phyloP scores from a whole-genome alignment of 768 basidiomycete genomes.

The Pleurotus ostreatus region DNA sequence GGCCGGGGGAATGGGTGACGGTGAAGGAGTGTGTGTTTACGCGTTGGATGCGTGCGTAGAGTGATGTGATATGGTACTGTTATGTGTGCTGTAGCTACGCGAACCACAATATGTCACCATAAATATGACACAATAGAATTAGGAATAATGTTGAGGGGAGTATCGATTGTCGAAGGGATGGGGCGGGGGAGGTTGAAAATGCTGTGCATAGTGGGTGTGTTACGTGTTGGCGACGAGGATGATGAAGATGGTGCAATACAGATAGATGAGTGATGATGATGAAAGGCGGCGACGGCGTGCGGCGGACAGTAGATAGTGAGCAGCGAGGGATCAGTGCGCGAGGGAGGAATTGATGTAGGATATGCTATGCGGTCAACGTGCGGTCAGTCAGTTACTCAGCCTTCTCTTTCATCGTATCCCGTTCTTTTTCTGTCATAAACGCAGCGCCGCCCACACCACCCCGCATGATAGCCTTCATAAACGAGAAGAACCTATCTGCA shows the following conservation, averaged over 20 bases:
- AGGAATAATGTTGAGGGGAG: background rate
- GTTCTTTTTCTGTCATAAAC: conserved; percentile 30
- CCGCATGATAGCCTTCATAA: conserved; percentile 83
- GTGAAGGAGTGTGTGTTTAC: background rate
- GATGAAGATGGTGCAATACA: background rate
- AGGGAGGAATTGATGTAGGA: too few relatives aligned
- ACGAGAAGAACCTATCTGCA: conserved; percentile 81
- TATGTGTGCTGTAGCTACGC: background rate
- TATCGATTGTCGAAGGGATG: background rate
- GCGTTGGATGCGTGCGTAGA: background rate
- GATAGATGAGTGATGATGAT: background rate
- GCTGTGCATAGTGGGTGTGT: too few relatives aligned
- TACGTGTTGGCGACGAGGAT: background rate
- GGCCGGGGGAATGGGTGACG: background rate
- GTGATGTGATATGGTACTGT: background rate
- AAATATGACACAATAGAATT: background rate
- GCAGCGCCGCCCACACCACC: conserved; percentile 64
- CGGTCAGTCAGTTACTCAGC: background rate
- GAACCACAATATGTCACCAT: background rate
- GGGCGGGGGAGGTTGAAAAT: background rate
- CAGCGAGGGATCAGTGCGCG: too few relatives aligned
- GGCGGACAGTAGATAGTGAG: too few relatives aligned
- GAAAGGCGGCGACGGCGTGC: too few relatives aligned
- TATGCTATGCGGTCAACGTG: too few relatives aligned
- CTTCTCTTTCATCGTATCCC: background rate